Conservation (phyloP, 345 rosid species). For the Heritiera littoralis region DNA sequence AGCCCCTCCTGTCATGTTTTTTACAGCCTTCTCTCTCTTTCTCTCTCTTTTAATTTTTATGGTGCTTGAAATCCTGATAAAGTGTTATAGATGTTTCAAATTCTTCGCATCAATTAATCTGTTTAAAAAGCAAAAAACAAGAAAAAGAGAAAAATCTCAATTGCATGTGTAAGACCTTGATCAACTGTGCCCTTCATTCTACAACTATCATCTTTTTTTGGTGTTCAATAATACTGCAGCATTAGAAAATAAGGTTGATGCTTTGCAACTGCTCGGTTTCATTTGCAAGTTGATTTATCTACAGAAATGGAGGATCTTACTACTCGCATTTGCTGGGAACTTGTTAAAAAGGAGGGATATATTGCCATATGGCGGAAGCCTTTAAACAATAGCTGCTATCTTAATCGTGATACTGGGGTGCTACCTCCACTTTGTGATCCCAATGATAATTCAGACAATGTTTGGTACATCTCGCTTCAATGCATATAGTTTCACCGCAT, state of each 20-base stretch:
- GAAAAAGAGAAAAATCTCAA: not conserved
- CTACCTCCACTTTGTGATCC: constrained; percentile 55
- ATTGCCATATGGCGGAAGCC: constrained; percentile 66
- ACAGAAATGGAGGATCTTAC: constrained; percentile 65
- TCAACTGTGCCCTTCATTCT: not conserved
- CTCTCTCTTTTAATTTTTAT: too few species aligned
- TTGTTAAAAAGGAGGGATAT: constrained; percentile 57
- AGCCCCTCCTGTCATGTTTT: not conserved
- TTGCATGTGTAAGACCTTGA: not conserved
- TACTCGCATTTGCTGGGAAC: constrained; percentile 55
- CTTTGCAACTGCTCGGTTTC: constrained; percentile 14
- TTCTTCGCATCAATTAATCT: not conserved
- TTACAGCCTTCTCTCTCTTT: not conserved
- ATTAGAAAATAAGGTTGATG: not conserved
- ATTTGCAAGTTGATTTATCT: constrained; percentile 5
- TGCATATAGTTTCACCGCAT: not conserved
- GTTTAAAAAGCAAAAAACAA: not conserved
- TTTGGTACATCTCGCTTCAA: constrained; percentile 46
- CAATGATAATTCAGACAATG: constrained; percentile 56
- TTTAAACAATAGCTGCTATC: constrained; percentile 61
- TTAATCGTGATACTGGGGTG: constrained; percentile 37
- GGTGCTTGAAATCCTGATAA: not conserved
- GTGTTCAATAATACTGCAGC: not conserved
- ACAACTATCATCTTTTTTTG: not conserved
- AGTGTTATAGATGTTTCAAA: not conserved